Evolutionary conservation across 371 early-diverging fungal species (phyloP).

Genomic region (Mycotypha africana): DNA sequence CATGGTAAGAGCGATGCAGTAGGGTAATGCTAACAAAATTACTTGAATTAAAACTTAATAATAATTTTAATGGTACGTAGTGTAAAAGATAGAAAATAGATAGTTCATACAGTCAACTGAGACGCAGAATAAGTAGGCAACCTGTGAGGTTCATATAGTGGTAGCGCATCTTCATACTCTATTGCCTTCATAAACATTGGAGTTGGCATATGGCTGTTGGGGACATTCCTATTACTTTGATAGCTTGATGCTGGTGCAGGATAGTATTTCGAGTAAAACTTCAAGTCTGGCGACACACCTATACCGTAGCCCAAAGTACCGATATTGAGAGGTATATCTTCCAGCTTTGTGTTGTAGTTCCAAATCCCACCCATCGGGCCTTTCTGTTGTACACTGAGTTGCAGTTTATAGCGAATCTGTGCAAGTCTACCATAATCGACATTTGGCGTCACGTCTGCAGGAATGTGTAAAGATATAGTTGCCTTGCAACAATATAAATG

Average conservation of each 20-base stretch:
- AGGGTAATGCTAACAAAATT: no score
- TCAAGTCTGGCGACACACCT: slow-evolving; percentile 19
- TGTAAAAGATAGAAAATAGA: no score
- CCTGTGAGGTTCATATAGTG: slow-evolving; percentile 31
- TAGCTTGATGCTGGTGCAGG: no score
- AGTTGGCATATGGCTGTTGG: neutral
- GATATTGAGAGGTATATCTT: slow-evolving; percentile 18
- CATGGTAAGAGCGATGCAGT: no score
- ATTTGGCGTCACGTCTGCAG: slow-evolving; percentile 6
- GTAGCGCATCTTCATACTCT: slow-evolving; percentile 31
- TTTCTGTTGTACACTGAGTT: slow-evolving; percentile 10
- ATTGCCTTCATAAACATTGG: slow-evolving; percentile 25
- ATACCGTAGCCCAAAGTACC: slow-evolving; percentile 37
- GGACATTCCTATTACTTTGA: no score
- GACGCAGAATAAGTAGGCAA: slow-evolving; percentile 65
- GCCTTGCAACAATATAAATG: slow-evolving; percentile 4
- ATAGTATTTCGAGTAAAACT: slow-evolving; percentile 18
- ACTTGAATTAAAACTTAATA: no score
- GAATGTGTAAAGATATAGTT: slow-evolving; percentile 6
- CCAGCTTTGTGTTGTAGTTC: slow-evolving; percentile 1
- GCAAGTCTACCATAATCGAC: slow-evolving; percentile 12
- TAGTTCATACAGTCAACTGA: no score
- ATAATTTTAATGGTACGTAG: no score
- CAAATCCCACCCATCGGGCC: slow-evolving; percentile 17
- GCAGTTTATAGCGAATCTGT: slow-evolving; percentile 4